phyloP scores from a whole-genome alignment of 371 early-diverging fungal species.

The Rhizopus arrhizus region DNA sequence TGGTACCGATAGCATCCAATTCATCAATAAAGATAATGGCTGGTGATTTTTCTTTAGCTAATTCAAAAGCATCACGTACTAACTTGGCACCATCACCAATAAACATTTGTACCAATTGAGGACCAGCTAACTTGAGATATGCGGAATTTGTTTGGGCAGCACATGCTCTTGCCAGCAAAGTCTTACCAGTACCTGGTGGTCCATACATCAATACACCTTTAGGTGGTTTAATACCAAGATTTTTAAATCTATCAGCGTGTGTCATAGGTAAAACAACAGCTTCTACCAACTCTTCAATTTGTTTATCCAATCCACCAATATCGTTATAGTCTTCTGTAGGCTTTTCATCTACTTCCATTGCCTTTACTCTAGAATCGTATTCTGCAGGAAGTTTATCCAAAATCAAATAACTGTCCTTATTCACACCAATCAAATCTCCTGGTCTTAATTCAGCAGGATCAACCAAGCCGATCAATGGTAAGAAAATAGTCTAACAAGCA shows the following conservation, averaged over 20 bases:
- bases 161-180: slow-evolving; percentile 97
- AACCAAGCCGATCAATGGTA: slow-evolving; percentile 98
- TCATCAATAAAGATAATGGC: slow-evolving; percentile 99
- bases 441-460: slow-evolving; percentile 92
- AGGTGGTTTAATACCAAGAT: slow-evolving; percentile 97
- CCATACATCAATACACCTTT: slow-evolving; percentile 99
- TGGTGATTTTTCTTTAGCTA: slow-evolving; percentile 99
- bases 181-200: slow-evolving; percentile 98
- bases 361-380: slow-evolving; percentile 99
- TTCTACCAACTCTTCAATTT: slow-evolving; percentile 99
- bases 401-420: slow-evolving; percentile 99
- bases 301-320: slow-evolving; percentile 98
- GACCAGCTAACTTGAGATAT: slow-evolving; percentile 97
- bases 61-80: slow-evolving; percentile 98
- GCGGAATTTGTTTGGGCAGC: slow-evolving; percentile 98
- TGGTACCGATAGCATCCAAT: slow-evolving; percentile 99
- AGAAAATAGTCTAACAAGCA: slow-evolving; percentile 81
- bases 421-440: slow-evolving; percentile 99
- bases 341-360: slow-evolving; percentile 99
- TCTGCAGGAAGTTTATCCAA: slow-evolving; percentile 98
- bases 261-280: slow-evolving; percentile 99
- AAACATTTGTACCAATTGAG: slow-evolving; percentile 99
- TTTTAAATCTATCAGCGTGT: slow-evolving; percentile 95
- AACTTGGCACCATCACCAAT: slow-evolving; percentile 99
- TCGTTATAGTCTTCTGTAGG: slow-evolving; percentile 99